These are phyloP conservation scores for Monosporozyma solicola DNA, from an alignment of 805 yeast species.

Conservation along the genomic window DNA sequence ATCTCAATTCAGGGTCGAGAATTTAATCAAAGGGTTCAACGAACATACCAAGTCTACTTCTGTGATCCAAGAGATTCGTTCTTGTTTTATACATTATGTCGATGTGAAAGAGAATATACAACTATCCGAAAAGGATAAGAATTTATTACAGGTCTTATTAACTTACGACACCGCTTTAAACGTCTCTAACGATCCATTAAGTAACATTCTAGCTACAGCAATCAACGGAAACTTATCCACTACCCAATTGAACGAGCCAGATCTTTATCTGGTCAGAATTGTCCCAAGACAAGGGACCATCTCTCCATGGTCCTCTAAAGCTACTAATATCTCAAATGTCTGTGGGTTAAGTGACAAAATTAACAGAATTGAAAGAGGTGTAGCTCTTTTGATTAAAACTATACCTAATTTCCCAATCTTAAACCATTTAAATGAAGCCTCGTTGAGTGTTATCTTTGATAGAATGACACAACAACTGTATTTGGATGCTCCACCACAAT, in stretches of 20 bases:
- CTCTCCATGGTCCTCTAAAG: slow-evolving; percentile 98
- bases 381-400: slow-evolving; percentile 61
- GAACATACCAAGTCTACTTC: slow-evolving; percentile 52
- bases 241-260: slow-evolving; percentile 24
- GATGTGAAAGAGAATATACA: slow-evolving; percentile 36
- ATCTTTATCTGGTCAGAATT: slow-evolving; percentile 57
- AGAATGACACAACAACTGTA: slow-evolving; percentile 85
- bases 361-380: slow-evolving; percentile 86
- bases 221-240: slow-evolving; percentile 17
- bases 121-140: slow-evolving; percentile 31
- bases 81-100: slow-evolving; percentile 76
- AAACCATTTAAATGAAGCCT: slow-evolving; percentile 44
- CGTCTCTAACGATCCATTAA: slow-evolving; percentile 32
- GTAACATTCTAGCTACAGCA: slow-evolving; percentile 20
- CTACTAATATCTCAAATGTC: slow-evolving; percentile 85
- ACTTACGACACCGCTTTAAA: slow-evolving; percentile 68
- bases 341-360: slow-evolving; percentile 69
- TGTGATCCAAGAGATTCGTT: slow-evolving; percentile 58
- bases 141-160: slow-evolving; percentile 52
- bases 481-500: slow-evolving; percentile 51
- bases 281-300: slow-evolving; percentile 93
- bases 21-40: slow-evolving; percentile 63
- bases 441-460: slow-evolving; percentile 70
- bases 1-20: slow-evolving; percentile 76
- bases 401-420: slow-evolving; percentile 61